Percentiles rank a stretch among this genome's conserved stretches.
Evolutionary conservation across 257 asterid species (phyloP).

Genomic region (Nicotiana otophora): DNA sequence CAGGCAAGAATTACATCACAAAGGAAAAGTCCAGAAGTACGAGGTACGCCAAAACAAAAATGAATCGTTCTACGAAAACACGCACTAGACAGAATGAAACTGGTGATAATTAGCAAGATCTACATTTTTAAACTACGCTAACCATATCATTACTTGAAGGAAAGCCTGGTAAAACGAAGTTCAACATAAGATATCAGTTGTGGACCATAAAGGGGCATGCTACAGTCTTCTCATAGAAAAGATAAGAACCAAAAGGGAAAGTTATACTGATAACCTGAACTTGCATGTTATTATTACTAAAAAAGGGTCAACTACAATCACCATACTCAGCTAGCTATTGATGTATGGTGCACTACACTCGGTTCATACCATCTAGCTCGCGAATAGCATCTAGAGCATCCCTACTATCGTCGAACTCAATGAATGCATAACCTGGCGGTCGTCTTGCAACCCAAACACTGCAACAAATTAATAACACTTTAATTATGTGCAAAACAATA

Average conservation of each 20-base stretch:
- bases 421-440: slow-evolving; percentile 65
- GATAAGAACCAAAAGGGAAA: background rate
- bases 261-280: background rate
- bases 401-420: slow-evolving; percentile 51
- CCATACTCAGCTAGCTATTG: background rate
- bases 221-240: background rate
- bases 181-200: background rate
- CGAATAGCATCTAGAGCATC: slow-evolving; percentile 56
- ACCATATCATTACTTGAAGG: background rate
- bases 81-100: background rate
- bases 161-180: background rate
- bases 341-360: background rate
- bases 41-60: background rate
- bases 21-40: background rate
- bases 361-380: slow-evolving; percentile 40
- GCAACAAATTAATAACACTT: background rate
- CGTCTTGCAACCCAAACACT: slow-evolving; percentile 75
- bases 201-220: background rate
- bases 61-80: background rate
- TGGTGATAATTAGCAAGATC: background rate
- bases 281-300: background rate
- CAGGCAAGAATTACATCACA: background rate
- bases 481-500: background rate
- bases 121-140: background rate
- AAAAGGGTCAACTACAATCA: background rate